Evolutionary conservation across 1,139 yeast species (phyloP), one percentile per base, ranked within the genome.

Genomic region (Pichia sp.): DNA sequence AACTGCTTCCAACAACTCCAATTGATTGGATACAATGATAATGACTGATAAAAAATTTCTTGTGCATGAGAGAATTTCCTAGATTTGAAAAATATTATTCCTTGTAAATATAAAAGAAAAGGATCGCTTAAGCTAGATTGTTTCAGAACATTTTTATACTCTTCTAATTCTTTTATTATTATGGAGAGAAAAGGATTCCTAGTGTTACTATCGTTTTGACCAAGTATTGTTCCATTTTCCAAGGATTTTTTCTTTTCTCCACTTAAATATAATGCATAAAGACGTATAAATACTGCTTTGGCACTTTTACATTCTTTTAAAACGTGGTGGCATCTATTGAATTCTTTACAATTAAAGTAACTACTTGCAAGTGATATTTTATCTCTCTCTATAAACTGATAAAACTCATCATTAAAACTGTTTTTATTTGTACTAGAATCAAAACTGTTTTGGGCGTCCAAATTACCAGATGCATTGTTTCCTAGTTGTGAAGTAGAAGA

Each of bases 1-100:
- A 92, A 70, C 60, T 92, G 97, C 53, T 77, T 76, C 97, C 97
- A 94, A 51, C 95, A 86, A 47, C 92, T 79, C 97, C 97, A 92
- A 60, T 92, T 92, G 63, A 76, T 85, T 0, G 97, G 96, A 57
- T 83, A 88, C 26, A 74, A 44, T 20, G 70, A 64, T 18, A 85
- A 63, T 1, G 96, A 84, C 44, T 72, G 71, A 41, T 80, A 69
- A 40, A 89, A 72, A 44, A 71, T 69, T 25, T 72, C 69, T 50
- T 82, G 80, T 0, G 97, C 96, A 40, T 71, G 67, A 3, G 69
- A 59, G 26, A 68, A 68, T 54, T 84, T 80, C 51, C 82, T 81
- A 59, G 83, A 83, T 54, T 78, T 80, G 49, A 79, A 71, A 52
- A 82, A 73, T 2, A 85, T 71, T 6, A 85, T 64, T 1, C 96